Conservation (phyloP, 306 rosid genomes). For the Cicer cuneatum region DNA sequence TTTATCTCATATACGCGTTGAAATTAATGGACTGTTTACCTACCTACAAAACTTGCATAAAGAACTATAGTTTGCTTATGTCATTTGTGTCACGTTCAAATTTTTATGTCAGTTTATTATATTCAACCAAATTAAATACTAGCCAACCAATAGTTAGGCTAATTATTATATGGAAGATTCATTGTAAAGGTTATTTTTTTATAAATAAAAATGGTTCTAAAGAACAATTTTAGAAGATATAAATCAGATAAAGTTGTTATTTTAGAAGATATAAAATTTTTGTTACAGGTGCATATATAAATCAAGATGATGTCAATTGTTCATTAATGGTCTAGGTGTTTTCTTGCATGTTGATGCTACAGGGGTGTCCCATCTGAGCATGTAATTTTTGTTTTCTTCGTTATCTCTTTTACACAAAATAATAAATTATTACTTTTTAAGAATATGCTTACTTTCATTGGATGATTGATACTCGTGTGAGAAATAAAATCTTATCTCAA, state of each 20-base stretch:
- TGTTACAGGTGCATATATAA: too few relatives aligned
- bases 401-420: too few relatives aligned
- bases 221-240: too few relatives aligned
- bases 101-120: not conserved
- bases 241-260: not conserved
- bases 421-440: too few relatives aligned
- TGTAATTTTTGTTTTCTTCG: too few relatives aligned
- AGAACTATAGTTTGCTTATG: constrained; percentile 4
- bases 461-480: too few relatives aligned
- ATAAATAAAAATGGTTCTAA: not conserved
- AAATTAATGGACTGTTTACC: constrained; percentile 42
- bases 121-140: not conserved
- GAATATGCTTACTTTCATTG: too few relatives aligned
- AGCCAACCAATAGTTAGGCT: not conserved
- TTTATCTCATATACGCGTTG: constrained; percentile 23
- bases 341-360: too few relatives aligned
- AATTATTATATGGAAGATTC: not conserved
- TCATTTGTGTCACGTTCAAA: not conserved
- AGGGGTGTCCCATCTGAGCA: too few relatives aligned
- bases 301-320: too few relatives aligned
- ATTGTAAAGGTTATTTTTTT: not conserved
- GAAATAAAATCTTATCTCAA: too few relatives aligned
- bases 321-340: too few relatives aligned
- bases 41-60: constrained; percentile 40
- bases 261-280: not conserved